These are phyloP conservation scores for Hygrophorus russula DNA, from an alignment of 768 basidiomycete genomes.

Conservation along the genomic window DNA sequence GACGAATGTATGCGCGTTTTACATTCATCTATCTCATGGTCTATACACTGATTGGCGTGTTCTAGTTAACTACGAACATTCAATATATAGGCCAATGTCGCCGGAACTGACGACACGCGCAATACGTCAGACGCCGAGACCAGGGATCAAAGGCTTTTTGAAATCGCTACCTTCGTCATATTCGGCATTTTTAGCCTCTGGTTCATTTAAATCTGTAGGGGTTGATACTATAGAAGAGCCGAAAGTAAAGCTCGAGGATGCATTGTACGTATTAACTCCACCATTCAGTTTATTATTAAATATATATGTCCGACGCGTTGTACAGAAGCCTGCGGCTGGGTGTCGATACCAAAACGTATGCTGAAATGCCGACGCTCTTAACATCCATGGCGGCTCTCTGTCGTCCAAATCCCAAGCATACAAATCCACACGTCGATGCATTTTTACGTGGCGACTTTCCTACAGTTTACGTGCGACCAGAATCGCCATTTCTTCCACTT, in stretches of 20 bases:
- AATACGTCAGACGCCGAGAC: conserved; percentile 32
- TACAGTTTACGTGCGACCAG: conserved; percentile 16
- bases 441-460: conserved; percentile 18
- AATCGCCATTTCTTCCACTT: conserved; percentile 16
- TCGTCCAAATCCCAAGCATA: conserved; percentile 6
- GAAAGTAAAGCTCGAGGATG: conserved; percentile 12
- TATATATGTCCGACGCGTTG: background rate
- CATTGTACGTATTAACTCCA: conserved; percentile 15
- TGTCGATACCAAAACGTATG: background rate
- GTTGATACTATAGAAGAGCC: conserved; percentile 13
- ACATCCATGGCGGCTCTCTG: background rate
- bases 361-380: background rate
- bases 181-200: conserved; percentile 12
- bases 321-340: background rate
- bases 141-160: conserved; percentile 20
- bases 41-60: background rate
- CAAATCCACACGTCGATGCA: conserved; percentile 11
- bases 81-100: conserved; percentile 24
- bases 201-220: conserved; percentile 14
- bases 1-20: conserved; percentile 20
- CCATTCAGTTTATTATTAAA: background rate
- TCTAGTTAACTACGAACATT: conserved; percentile 5
- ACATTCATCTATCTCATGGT: background rate
- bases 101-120: conserved; percentile 37
- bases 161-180: conserved; percentile 16